phyloP scores from a whole-genome alignment of 768 basidiomycete species.

The Termitomyces sp. region DNA sequence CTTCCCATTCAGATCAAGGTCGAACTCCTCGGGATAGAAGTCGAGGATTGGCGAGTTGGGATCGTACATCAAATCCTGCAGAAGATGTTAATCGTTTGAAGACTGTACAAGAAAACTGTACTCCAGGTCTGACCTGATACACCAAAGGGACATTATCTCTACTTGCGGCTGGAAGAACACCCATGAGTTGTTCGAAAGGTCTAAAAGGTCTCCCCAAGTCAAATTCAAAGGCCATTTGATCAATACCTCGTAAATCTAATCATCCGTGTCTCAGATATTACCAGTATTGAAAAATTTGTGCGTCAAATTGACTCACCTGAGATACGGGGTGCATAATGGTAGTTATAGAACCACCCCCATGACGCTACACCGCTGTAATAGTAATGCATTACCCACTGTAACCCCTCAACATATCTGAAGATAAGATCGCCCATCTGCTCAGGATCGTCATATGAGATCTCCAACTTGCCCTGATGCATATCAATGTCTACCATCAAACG shows the following conservation, averaged over 20 bases:
- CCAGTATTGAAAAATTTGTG: not conserved
- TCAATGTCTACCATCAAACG: not conserved
- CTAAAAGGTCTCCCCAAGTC: conserved; percentile 84
- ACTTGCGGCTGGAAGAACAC: conserved; percentile 89
- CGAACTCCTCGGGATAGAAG: conserved; percentile 92
- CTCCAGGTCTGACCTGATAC: conserved; percentile 51
- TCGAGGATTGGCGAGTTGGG: conserved; percentile 83
- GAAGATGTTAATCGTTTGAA: not conserved
- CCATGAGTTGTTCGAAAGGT: conserved; percentile 97
- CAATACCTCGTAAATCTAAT: conserved; percentile 59
- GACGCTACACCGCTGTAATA: conserved; percentile 97
- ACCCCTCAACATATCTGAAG: conserved; percentile 83
- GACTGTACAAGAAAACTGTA: not conserved
- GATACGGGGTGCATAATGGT: conserved; percentile 96
- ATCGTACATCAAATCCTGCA: conserved; percentile 85
- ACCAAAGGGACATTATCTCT: conserved; percentile 83
- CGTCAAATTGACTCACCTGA: conserved; percentile 53
- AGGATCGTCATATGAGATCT: conserved; percentile 68
- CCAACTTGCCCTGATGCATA: conserved; percentile 68
- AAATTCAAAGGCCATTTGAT: conserved; percentile 81
- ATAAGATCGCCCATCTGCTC: conserved; percentile 64
- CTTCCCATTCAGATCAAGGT: conserved; percentile 94
- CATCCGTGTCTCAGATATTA: not conserved
- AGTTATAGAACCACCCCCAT: conserved; percentile 99
- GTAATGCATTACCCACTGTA: conserved; percentile 99